Percentiles rank a stretch among this genome's conserved stretches.
Evolutionary conservation across 1,284 basidiomycete genomes (phyloP).

Genomic region (Irpex rosettiformis): DNA sequence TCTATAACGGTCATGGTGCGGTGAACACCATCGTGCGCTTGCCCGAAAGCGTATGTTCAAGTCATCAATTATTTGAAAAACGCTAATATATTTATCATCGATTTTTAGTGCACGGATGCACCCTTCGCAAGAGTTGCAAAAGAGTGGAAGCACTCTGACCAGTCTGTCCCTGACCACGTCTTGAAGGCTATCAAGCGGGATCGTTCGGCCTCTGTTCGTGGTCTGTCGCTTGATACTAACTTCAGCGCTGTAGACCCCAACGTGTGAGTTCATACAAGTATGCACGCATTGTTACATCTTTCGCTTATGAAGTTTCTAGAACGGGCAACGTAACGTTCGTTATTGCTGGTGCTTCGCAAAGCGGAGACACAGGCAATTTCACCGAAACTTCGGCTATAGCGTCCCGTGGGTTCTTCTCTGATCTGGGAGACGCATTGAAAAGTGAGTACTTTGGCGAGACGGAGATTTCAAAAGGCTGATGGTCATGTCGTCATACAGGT

Average conservation of each 20-base stretch:
- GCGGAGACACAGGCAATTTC: conserved; percentile 33
- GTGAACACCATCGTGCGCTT: conserved; percentile 49
- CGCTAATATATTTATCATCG: neutral
- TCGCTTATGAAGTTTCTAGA: conserved; percentile 3
- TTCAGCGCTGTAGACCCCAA: conserved; percentile 34
- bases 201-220: conserved; percentile 34
- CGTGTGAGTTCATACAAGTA: conserved; percentile 19
- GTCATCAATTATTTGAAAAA: no score
- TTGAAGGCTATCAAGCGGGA: conserved; percentile 30
- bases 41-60: conserved; percentile 40
- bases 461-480: no score
- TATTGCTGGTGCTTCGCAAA: conserved; percentile 36
- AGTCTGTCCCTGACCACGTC: conserved; percentile 36
- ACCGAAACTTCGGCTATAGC: conserved; percentile 21
- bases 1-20: conserved; percentile 40
- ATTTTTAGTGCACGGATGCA: conserved; percentile 39
- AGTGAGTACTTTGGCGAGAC: neutral
- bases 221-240: conserved; percentile 40
- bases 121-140: conserved; percentile 50
- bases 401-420: conserved; percentile 6
- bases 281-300: neutral
- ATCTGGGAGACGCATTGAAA: neutral
- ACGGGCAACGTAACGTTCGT: conserved; percentile 38
- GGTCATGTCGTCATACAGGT: conserved; percentile 17
- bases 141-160: conserved; percentile 36